These are phyloP conservation scores for Boletus subcaerulescens DNA, from an alignment of 768 basidiomycete genomes.

Conservation along the genomic window DNA sequence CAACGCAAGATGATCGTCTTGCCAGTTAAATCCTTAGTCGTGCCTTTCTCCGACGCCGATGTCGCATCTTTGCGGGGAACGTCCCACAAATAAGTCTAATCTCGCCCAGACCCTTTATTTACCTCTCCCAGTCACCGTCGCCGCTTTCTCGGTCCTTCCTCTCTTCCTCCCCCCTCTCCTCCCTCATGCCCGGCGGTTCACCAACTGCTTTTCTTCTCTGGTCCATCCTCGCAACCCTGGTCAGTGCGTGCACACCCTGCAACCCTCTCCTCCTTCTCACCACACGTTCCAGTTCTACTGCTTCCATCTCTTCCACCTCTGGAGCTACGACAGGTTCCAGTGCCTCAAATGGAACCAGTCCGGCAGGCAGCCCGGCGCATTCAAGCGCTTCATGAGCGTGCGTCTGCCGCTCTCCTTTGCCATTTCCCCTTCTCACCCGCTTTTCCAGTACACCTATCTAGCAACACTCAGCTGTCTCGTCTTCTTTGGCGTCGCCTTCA, in stretches of 20 bases:
- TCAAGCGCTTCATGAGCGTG: conserved; percentile 90
- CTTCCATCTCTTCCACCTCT: conserved; percentile 73
- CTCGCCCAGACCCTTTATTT: background rate
- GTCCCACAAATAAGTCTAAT: conserved; percentile 11
- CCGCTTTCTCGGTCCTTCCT: background rate
- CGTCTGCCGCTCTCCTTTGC: conserved; percentile 24
- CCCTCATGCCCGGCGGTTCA: conserved; percentile 68
- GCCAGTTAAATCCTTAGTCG: no score
- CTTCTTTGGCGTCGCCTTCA: conserved; percentile 59
- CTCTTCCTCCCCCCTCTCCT: background rate
- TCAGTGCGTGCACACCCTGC: conserved; percentile 35
- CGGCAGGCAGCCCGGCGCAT: conserved; percentile 77
- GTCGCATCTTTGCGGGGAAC: conserved; percentile 25
- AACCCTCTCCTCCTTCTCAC: conserved; percentile 1
- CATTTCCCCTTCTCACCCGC: conserved; percentile 11
- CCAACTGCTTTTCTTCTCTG: conserved; percentile 74
- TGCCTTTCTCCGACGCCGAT: background rate
- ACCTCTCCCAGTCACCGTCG: background rate
- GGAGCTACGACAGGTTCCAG: conserved; percentile 73
- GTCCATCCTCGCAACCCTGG: conserved; percentile 65
- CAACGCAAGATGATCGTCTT: background rate
- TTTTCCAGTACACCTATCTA: conserved; percentile 74
- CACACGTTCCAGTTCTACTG: conserved; percentile 49
- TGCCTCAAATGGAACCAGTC: conserved; percentile 68
- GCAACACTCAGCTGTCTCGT: conserved; percentile 63